Base-by-base conservation (phyloP, 441 rosid genomes). In the Biscutella laevigata region DNA sequence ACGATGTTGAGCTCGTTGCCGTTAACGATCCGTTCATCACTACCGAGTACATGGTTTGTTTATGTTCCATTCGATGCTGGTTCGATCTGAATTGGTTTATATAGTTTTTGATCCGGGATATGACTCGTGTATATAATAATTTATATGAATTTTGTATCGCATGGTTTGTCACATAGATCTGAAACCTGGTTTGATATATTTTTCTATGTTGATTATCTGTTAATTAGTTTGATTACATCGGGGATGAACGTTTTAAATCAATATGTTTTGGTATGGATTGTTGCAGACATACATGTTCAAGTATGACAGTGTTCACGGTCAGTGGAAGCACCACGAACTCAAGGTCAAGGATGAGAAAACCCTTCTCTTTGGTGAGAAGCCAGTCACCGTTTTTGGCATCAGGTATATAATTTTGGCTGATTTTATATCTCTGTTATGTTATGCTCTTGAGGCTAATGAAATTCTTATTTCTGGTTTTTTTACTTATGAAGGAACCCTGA, bases 401-500 rank as follows among this genome's bases (percentile, higher is more conserved):
- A n/a, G n/a, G n/a, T n/a, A n/a, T n/a, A n/a, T n/a, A n/a, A n/a
- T n/a, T n/a, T n/a, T n/a, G n/a, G n/a, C n/a, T n/a, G n/a, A n/a
- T n/a, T n/a, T n/a, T n/a, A n/a, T n/a, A n/a, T n/a, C n/a, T n/a
- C n/a, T n/a, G n/a, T n/a, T n/a, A n/a, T n/a, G n/a, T n/a, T n/a
- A n/a, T n/a, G n/a, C n/a, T n/a, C n/a, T n/a, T n/a, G n/a, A n/a
- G n/a, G n/a, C n/a, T n/a, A n/a, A n/a, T n/a, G n/a, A n/a, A n/a
- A n/a, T n/a, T n/a, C n/a, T n/a, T n/a, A n/a, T n/a, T n/a, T n/a
- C n/a, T n/a, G n/a, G n/a, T n/a, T n/a, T n/a, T n/a, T n/a, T n/a
- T n/a, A n/a, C n/a, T n/a, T n/a, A n/a, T n/a, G n/a, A 53, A 84
- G 97, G 66, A 91, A 88, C 69, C 98, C 98, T 3, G 98, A 88